Conservation (phyloP, 495 filamentous ascomycete genomes). For the Tuber aestivum region DNA sequence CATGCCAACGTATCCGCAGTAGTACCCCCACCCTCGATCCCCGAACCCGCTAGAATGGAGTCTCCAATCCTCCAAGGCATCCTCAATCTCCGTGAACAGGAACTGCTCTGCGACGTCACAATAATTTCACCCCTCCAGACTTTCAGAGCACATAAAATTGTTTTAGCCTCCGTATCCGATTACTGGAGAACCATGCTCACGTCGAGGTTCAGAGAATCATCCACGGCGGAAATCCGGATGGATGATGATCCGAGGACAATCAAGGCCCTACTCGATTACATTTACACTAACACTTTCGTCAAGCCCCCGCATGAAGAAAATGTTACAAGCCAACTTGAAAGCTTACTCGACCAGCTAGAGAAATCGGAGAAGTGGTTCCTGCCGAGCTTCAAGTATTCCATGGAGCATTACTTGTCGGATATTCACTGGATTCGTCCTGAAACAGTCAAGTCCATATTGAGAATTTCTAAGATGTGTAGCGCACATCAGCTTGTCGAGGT, state of each 20-base stretch:
- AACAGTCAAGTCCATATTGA: conserved; percentile 18
- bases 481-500: conserved; percentile 8
- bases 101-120: conserved; percentile 7
- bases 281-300: conserved; percentile 22
- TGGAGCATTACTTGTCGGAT: conserved; percentile 17
- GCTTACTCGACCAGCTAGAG: conserved; percentile 21
- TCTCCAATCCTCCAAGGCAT: conserved; percentile 7
- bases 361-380: conserved; percentile 25
- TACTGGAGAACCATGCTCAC: conserved; percentile 14
- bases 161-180: conserved; percentile 18
- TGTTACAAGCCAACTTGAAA: conserved; percentile 13
- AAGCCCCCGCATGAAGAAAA: background rate
- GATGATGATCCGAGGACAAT: conserved; percentile 10
- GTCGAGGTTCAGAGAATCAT: conserved; percentile 6
- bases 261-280: conserved; percentile 19
- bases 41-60: background rate
- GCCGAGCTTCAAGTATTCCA: conserved; percentile 15
- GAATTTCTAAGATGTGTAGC: background rate
- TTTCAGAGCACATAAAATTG: conserved; percentile 10
- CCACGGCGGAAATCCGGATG: background rate
- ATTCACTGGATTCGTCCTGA: conserved; percentile 24
- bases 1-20: conserved; percentile 15
- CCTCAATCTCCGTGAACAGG: conserved; percentile 5
- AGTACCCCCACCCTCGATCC: background rate
- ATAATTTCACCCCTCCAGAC: conserved; percentile 2